Percentiles rank a stretch among this genome's conserved stretches.
Evolutionary conservation across 768 basidiomycete genomes (phyloP).

Genomic region (Trametes cubensis): DNA sequence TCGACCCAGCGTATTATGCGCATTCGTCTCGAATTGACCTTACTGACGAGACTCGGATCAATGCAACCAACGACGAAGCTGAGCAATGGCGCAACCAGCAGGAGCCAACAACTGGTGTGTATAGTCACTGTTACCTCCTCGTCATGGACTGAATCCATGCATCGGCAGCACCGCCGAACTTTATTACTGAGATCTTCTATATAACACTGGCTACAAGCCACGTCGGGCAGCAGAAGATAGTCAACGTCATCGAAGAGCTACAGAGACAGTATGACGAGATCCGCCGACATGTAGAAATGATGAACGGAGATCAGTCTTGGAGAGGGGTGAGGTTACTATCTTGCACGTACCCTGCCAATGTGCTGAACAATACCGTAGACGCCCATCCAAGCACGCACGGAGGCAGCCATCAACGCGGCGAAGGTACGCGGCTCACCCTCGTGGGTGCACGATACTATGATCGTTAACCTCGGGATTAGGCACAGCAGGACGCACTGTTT

Average conservation of each 20-base stretch:
- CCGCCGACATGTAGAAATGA: slow-evolving; percentile 72
- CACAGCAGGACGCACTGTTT: slow-evolving; percentile 68
- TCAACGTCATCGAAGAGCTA: slow-evolving; percentile 73
- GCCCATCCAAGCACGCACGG: slow-evolving; percentile 74
- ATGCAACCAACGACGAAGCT: slow-evolving; percentile 88
- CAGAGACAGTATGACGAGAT: slow-evolving; percentile 77
- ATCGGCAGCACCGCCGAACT: slow-evolving; percentile 67
- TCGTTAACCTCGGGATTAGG: slow-evolving; percentile 38
- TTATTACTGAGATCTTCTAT: slow-evolving; percentile 95
- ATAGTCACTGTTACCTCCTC: neutral
- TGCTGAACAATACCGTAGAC: slow-evolving; percentile 44
- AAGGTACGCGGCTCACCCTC: slow-evolving; percentile 54
- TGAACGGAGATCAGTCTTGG: slow-evolving; percentile 81
- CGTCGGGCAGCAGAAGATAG: slow-evolving; percentile 82
- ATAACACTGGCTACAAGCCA: slow-evolving; percentile 86
- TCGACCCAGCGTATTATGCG: slow-evolving; percentile 82
- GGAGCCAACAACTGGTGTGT: slow-evolving; percentile 46
- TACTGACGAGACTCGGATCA: slow-evolving; percentile 90
- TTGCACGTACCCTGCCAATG: neutral
- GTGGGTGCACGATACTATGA: neutral
- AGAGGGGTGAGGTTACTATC: slow-evolving; percentile 59
- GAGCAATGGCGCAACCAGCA: slow-evolving; percentile 66
- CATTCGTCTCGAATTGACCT: slow-evolving; percentile 73
- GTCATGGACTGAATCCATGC: neutral
- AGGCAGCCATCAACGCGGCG: slow-evolving; percentile 73